Conservation (phyloP, 345 rosid species). For the Populus alba region DNA sequence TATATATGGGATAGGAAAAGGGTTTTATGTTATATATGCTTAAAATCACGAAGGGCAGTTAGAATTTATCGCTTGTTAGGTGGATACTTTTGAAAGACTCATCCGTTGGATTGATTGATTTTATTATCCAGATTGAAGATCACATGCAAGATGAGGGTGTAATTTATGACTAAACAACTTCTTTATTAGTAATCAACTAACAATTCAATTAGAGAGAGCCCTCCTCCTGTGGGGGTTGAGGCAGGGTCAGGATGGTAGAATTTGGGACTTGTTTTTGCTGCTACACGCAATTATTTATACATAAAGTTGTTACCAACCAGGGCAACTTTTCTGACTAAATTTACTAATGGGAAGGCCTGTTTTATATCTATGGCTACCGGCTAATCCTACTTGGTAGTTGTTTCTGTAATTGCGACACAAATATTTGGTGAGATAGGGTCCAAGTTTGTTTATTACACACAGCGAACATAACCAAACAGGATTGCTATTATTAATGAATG, state of each 20-base stretch:
- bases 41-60: not conserved
- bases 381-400: not conserved
- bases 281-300: not conserved
- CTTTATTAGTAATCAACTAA: not conserved
- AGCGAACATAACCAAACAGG: not conserved
- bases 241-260: not conserved
- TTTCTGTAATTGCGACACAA: not conserved
- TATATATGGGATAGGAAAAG: too few relatives aligned
- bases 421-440: conserved; percentile 11
- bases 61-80: not conserved
- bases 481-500: too few relatives aligned
- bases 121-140: not conserved
- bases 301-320: too few relatives aligned
- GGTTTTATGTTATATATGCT: not conserved
- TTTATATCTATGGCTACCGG: too few relatives aligned
- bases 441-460: not conserved
- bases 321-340: too few relatives aligned
- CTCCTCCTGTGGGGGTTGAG: not conserved
- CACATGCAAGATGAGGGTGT: not conserved
- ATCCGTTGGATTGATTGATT: not conserved
- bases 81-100: not conserved
- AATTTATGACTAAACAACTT: not conserved
- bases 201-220: not conserved
- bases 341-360: too few relatives aligned
- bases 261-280: not conserved